These are phyloP conservation scores for Chaetomium fimeti DNA, from an alignment of 495 filamentous ascomycete species.

Conservation along the genomic window DNA sequence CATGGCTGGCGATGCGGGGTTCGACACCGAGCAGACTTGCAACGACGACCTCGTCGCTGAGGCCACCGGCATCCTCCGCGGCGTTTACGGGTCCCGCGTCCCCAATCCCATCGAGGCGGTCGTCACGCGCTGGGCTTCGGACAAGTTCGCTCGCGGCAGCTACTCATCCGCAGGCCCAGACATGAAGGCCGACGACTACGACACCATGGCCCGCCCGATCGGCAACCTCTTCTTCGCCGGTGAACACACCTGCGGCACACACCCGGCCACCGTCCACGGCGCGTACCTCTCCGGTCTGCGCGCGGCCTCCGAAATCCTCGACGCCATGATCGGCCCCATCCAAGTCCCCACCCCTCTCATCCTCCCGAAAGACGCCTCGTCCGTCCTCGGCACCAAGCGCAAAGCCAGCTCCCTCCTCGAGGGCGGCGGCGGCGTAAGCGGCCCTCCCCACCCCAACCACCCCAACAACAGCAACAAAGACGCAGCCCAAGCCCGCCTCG, in stretches of 20 bases:
- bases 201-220: slow-evolving; percentile 80
- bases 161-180: slow-evolving; percentile 89
- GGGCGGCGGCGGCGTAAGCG: too few species aligned
- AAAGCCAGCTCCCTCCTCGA: neutral
- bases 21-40: slow-evolving; percentile 71
- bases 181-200: slow-evolving; percentile 84
- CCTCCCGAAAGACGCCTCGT: slow-evolving; percentile 56
- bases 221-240: slow-evolving; percentile 95
- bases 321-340: slow-evolving; percentile 77
- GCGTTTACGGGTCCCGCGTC: slow-evolving; percentile 54
- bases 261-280: slow-evolving; percentile 95
- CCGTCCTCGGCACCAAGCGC: slow-evolving; percentile 2
- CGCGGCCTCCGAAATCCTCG: slow-evolving; percentile 80
- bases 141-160: slow-evolving; percentile 83
- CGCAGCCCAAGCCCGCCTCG: slow-evolving; percentile 54
- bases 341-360: slow-evolving; percentile 72
- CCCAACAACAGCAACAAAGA: slow-evolving; percentile 33
- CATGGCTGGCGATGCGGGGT: slow-evolving; percentile 95
- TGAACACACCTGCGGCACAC: slow-evolving; percentile 90
- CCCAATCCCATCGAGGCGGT: slow-evolving; percentile 82
- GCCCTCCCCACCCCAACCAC: neutral
- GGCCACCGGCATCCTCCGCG: slow-evolving; percentile 69
- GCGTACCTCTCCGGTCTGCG: slow-evolving; percentile 92
- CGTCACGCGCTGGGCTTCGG: slow-evolving; percentile 88
- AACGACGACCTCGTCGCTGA: slow-evolving; percentile 75